Percentiles rank a stretch among this genome's conserved stretches.
Conservation (phyloP, 306 rosid genomes). For the Abrus precatorius region DNA sequence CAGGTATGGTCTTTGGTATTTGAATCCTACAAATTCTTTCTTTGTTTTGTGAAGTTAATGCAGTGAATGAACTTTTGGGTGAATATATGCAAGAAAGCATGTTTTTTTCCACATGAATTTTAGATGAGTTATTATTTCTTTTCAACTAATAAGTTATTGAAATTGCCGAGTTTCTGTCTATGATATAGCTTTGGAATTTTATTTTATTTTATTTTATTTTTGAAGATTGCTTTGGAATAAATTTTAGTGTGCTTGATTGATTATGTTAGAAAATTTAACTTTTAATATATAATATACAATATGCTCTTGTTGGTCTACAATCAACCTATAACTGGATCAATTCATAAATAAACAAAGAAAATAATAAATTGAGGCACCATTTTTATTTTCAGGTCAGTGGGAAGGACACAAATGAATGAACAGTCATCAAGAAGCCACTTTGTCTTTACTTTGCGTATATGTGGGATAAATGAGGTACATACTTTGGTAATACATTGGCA, state of each 20-base stretch:
- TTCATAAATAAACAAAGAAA: conserved; percentile 16
- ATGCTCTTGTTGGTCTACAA: conserved; percentile 21
- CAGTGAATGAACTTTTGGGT: conserved; percentile 27
- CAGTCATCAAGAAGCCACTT: conserved; percentile 97
- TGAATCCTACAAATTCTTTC: conserved; percentile 19
- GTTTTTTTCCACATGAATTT: conserved; percentile 14
- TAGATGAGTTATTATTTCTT: conserved; percentile 30
- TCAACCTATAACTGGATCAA: conserved; percentile 8
- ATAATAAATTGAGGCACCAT: conserved; percentile 32
- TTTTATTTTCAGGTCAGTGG: conserved; percentile 77
- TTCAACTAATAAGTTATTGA: conserved; percentile 11
- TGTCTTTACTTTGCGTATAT: conserved; percentile 91
- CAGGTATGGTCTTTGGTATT: conserved; percentile 58
- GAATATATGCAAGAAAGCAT: conserved; percentile 11
- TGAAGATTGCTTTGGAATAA: background rate
- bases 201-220: too few relatives aligned
- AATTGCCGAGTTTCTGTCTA: background rate
- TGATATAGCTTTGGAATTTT: background rate
- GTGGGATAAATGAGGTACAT: conserved; percentile 85
- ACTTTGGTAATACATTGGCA: background rate
- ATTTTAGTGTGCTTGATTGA: background rate
- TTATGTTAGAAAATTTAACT: background rate
- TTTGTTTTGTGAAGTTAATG: conserved; percentile 22
- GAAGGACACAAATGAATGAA: conserved; percentile 95
- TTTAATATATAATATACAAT: background rate